These are phyloP conservation scores for Phytophthora cryptogea DNA, from an alignment of 352 stramenopile species.

Conservation along the genomic window DNA sequence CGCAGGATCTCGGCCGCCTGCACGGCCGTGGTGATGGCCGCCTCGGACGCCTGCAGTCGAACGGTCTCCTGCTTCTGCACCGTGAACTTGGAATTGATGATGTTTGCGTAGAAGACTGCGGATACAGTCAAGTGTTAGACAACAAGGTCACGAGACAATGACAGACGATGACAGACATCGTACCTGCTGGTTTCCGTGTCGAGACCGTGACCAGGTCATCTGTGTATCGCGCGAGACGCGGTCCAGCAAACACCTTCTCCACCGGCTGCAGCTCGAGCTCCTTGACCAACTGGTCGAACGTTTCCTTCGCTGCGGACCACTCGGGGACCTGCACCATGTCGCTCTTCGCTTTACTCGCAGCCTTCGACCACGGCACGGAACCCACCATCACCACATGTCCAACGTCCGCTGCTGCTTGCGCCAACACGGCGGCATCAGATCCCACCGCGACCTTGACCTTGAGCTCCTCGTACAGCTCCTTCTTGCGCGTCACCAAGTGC, in stretches of 20 bases:
- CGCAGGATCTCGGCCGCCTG: conserved; percentile 74
- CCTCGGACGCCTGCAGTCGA: conserved; percentile 68
- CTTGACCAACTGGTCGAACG: conserved; percentile 45
- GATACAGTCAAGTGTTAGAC: background rate
- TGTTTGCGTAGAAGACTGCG: conserved; percentile 79
- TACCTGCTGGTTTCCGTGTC: conserved; percentile 70
- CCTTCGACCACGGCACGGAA: conserved; percentile 53
- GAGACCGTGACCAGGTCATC: conserved; percentile 80
- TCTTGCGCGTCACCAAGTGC: conserved; percentile 53
- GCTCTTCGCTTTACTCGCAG: conserved; percentile 4
- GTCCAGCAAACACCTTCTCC: conserved; percentile 49
- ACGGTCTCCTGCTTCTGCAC: conserved; percentile 69
- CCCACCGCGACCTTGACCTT: conserved; percentile 65
- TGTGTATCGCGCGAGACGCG: conserved; percentile 67
- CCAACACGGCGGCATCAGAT: conserved; percentile 39
- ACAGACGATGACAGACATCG: background rate
- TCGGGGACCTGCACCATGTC: conserved; percentile 27
- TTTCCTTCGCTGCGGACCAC: conserved; percentile 42
- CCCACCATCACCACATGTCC: conserved; percentile 48
- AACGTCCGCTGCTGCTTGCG: conserved; percentile 33
- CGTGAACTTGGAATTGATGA: conserved; percentile 81
- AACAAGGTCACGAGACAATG: background rate
- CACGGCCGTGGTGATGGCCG: conserved; percentile 74
- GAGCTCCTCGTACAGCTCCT: conserved; percentile 63
- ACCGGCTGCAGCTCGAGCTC: conserved; percentile 51